These are phyloP conservation scores for Fusarium sp. DNA, from an alignment of 2,329 filamentous ascomycete genomes.

Conservation along the genomic window DNA sequence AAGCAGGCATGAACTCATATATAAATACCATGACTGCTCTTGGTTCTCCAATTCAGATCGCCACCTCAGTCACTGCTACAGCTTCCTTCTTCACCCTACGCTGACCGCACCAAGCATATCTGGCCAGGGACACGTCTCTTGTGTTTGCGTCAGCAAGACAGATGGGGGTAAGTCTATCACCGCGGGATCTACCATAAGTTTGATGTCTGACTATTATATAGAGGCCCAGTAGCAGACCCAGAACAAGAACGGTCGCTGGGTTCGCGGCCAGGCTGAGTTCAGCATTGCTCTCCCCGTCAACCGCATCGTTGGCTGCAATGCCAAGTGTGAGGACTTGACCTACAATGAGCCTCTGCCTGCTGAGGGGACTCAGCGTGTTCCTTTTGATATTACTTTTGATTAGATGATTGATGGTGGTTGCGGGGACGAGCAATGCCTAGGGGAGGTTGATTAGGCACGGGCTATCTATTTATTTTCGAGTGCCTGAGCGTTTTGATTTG, in stretches of 20 bases:
- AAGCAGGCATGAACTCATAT: too few relatives aligned
- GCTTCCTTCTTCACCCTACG: neutral
- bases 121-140: slow-evolving; percentile 19
- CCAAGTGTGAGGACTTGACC: slow-evolving; percentile 9
- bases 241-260: slow-evolving; percentile 19
- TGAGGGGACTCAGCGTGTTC: slow-evolving; percentile 2
- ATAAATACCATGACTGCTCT: too few relatives aligned
- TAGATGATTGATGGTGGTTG: neutral
- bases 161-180: neutral
- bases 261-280: slow-evolving; percentile 25
- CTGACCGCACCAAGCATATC: slow-evolving; percentile 20
- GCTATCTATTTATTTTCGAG: too few relatives aligned
- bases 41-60: too few relatives aligned
- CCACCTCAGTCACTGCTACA: too few relatives aligned
- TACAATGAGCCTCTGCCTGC: slow-evolving; percentile 17
- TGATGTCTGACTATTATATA: neutral
- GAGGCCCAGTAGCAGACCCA: slow-evolving; percentile 24
- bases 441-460: too few relatives aligned
- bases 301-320: slow-evolving; percentile 24
- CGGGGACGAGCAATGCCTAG: too few relatives aligned
- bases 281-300: slow-evolving; percentile 26
- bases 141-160: slow-evolving; percentile 19
- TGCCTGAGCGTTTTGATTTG: too few relatives aligned
- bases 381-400: slow-evolving; percentile 11
- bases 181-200: neutral